These are phyloP conservation scores for Xylaria scruposa DNA, from an alignment of 495 filamentous ascomycete species.

Conservation along the genomic window DNA sequence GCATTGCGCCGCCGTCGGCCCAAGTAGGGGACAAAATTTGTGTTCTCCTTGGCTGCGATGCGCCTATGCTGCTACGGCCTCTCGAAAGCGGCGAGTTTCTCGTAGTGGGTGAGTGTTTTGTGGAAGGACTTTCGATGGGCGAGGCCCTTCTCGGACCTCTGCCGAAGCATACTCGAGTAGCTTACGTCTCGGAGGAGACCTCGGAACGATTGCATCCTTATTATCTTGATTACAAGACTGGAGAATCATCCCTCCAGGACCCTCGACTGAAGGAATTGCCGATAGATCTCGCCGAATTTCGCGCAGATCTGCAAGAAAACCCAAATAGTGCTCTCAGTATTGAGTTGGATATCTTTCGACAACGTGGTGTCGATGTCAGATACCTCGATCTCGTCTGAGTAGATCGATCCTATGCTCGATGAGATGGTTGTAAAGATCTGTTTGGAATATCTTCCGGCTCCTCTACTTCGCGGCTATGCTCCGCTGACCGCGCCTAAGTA, in stretches of 20 bases:
- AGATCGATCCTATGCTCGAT: no score
- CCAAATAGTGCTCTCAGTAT: neutral
- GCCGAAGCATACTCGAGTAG: neutral
- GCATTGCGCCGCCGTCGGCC: neutral
- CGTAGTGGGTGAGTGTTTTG: constrained; percentile 2
- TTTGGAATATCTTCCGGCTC: no score
- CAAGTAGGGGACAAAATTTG: neutral
- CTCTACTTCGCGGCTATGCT: no score
- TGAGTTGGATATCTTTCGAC: neutral
- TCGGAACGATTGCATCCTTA: neutral
- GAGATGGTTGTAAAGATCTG: no score
- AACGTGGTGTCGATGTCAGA: neutral
- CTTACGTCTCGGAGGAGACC: neutral
- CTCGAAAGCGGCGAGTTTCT: neutral
- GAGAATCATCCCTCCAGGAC: neutral
- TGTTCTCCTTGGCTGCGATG: neutral
- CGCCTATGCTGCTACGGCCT: neutral
- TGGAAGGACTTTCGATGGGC: constrained; percentile 26
- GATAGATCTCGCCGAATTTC: neutral
- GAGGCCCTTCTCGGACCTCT: neutral
- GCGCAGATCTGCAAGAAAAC: neutral
- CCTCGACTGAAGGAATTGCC: neutral
- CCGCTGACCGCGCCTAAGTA: no score
- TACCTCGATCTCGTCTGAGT: neutral
- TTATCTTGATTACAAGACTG: neutral